These are phyloP conservation scores for Aurantiochytrium sp. DNA, from an alignment of 108 stramenopile genomes.

Conservation along the genomic window DNA sequence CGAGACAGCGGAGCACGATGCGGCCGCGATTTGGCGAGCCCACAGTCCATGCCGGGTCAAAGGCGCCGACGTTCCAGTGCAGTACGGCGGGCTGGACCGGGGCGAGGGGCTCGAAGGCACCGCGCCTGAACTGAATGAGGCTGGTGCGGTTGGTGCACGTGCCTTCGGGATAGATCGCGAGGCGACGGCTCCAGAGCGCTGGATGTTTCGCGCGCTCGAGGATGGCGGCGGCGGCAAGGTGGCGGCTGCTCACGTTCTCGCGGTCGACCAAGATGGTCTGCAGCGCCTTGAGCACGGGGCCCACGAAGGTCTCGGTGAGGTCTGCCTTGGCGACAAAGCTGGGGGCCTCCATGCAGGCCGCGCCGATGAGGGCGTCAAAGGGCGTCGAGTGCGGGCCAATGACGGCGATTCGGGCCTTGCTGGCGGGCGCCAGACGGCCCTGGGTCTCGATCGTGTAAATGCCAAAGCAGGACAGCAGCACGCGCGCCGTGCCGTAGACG, in stretches of 20 bases:
- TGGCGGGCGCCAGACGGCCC: background rate
- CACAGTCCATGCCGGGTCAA: slow-evolving; percentile 20
- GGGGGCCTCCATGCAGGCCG: background rate
- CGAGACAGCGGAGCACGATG: background rate
- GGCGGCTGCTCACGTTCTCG: background rate
- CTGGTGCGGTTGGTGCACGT: slow-evolving; percentile 37
- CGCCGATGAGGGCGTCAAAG: background rate
- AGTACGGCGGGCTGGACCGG: slow-evolving; percentile 41
- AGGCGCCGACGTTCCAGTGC: slow-evolving; percentile 4
- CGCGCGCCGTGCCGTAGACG: background rate
- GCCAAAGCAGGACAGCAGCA: background rate
- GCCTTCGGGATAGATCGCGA: slow-evolving; percentile 40
- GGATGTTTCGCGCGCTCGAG: background rate
- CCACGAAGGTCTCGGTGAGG: background rate
- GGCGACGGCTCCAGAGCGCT: background rate
- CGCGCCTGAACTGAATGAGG: slow-evolving; percentile 34
- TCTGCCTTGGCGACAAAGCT: background rate
- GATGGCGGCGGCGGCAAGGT: background rate
- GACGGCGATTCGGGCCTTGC: background rate
- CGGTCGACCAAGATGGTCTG: slow-evolving; percentile 15
- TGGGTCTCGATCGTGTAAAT: background rate
- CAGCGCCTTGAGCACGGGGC: background rate
- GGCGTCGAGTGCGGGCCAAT: slow-evolving; percentile 5
- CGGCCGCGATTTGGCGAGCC: background rate
- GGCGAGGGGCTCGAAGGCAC: slow-evolving; percentile 33